Evolutionary conservation across 1,284 basidiomycete genomes (phyloP).

Genomic region (Porogramme epimiltina): DNA sequence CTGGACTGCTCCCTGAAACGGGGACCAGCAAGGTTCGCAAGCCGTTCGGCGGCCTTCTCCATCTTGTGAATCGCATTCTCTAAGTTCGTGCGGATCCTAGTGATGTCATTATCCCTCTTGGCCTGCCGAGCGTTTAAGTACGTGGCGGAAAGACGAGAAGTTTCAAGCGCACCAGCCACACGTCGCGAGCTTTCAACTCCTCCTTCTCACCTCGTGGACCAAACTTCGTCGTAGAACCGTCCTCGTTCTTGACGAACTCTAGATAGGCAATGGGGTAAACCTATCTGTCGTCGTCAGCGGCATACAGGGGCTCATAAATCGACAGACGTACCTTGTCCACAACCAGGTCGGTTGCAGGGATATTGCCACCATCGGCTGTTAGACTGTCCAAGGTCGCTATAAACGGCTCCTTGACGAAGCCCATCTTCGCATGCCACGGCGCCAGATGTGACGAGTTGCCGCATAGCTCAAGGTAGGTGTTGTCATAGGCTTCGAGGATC

Average conservation of each 20-base stretch:
- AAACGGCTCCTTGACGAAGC: conserved; percentile 66
- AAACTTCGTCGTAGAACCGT: conserved; percentile 53
- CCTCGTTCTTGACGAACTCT: conserved; percentile 55
- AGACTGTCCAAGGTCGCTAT: conserved; percentile 81
- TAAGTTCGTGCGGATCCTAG: conserved; percentile 53
- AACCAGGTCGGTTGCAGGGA: conserved; percentile 78
- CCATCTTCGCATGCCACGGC: conserved; percentile 87
- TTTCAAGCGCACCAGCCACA: conserved; percentile 62
- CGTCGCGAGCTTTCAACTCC: conserved; percentile 59
- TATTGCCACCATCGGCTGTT: conserved; percentile 79
- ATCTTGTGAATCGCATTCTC: conserved; percentile 61
- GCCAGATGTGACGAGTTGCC: conserved; percentile 89
- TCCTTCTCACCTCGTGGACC: conserved; percentile 74
- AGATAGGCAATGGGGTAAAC: conserved; percentile 64
- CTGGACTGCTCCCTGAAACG: conserved; percentile 7
- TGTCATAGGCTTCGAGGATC: conserved; percentile 80
- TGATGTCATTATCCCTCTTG: conserved; percentile 54
- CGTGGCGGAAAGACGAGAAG: neutral
- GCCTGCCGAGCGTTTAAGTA: conserved; percentile 35
- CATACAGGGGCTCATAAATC: neutral
- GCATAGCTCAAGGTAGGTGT: conserved; percentile 64
- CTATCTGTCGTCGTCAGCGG: conserved; percentile 37
- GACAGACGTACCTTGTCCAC: conserved; percentile 59
- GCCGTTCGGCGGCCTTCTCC: conserved; percentile 48
- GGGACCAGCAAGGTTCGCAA: conserved; percentile 6